These are phyloP conservation scores for Hygrophila difformis DNA, from an alignment of 257 asterid genomes.

Conservation along the genomic window DNA sequence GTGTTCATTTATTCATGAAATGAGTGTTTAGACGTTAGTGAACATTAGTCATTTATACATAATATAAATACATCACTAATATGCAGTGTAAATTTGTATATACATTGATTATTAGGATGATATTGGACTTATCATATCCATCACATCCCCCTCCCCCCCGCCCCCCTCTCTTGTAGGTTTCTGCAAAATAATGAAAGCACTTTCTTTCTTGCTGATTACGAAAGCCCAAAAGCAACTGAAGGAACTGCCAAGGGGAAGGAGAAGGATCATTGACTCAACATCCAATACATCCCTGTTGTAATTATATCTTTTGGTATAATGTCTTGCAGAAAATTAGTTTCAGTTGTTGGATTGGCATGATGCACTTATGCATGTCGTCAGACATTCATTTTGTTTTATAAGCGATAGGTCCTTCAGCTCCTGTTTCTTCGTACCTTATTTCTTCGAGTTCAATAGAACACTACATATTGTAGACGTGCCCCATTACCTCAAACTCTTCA, in stretches of 20 bases:
- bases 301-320: not conserved
- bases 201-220: slow-evolving; percentile 59
- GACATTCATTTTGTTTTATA: too few species aligned
- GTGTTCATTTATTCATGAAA: too few species aligned
- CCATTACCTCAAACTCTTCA: too few species aligned
- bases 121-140: slow-evolving; percentile 1
- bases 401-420: too few species aligned
- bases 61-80: too few species aligned
- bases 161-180: slow-evolving; percentile 41
- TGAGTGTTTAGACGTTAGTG: too few species aligned
- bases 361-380: too few species aligned
- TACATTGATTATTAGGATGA: not conserved
- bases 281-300: not conserved
- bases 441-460: too few species aligned
- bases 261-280: slow-evolving; percentile 25
- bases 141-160: not conserved
- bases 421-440: too few species aligned
- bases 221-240: slow-evolving; percentile 41
- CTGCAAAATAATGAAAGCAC: slow-evolving; percentile 63
- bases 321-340: not conserved
- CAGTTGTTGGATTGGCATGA: not conserved
- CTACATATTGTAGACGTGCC: too few species aligned
- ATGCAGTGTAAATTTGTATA: too few species aligned
- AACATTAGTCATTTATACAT: too few species aligned
- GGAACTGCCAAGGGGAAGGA: slow-evolving; percentile 53